These are phyloP conservation scores for Neltuma alba DNA, from an alignment of 306 rosid species.

Conservation along the genomic window DNA sequence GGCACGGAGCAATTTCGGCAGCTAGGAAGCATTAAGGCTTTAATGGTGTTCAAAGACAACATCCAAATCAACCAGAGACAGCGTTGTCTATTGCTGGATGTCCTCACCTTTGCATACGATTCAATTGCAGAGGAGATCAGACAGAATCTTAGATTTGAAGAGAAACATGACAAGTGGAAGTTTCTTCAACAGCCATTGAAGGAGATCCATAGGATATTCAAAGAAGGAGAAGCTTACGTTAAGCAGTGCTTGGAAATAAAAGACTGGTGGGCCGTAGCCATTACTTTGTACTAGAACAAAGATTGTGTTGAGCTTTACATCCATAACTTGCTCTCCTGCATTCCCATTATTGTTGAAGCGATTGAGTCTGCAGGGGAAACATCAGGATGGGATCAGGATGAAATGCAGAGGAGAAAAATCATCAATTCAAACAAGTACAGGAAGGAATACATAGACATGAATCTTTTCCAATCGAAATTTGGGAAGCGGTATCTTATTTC, in stretches of 20 bases:
- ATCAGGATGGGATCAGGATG: slow-evolving; percentile 70
- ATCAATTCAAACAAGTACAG: slow-evolving; percentile 59
- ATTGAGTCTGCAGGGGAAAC: slow-evolving; percentile 72
- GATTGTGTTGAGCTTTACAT: slow-evolving; percentile 74
- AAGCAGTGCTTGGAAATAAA: slow-evolving; percentile 66
- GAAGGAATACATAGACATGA: slow-evolving; percentile 70
- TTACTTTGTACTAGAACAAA: slow-evolving; percentile 55
- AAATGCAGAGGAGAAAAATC: slow-evolving; percentile 56
- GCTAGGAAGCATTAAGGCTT: slow-evolving; percentile 71
- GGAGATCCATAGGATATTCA: slow-evolving; percentile 67
- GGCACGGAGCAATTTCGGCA: slow-evolving; percentile 85
- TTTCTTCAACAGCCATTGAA: slow-evolving; percentile 79
- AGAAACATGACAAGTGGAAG: slow-evolving; percentile 68
- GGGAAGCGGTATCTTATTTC: slow-evolving; percentile 72
- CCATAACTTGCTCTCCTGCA: slow-evolving; percentile 68
- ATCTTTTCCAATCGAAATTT: slow-evolving; percentile 78
- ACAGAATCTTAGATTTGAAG: slow-evolving; percentile 70
- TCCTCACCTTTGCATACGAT: slow-evolving; percentile 59
- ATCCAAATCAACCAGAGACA: slow-evolving; percentile 75
- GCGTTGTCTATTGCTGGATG: slow-evolving; percentile 63
- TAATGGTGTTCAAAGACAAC: slow-evolving; percentile 76
- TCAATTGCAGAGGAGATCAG: slow-evolving; percentile 72
- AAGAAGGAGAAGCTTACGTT: slow-evolving; percentile 77
- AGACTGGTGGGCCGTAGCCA: slow-evolving; percentile 77
- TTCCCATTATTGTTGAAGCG: slow-evolving; percentile 74